Base-by-base conservation (phyloP, 164 flowering plant species). In the Vitis cinerea region DNA sequence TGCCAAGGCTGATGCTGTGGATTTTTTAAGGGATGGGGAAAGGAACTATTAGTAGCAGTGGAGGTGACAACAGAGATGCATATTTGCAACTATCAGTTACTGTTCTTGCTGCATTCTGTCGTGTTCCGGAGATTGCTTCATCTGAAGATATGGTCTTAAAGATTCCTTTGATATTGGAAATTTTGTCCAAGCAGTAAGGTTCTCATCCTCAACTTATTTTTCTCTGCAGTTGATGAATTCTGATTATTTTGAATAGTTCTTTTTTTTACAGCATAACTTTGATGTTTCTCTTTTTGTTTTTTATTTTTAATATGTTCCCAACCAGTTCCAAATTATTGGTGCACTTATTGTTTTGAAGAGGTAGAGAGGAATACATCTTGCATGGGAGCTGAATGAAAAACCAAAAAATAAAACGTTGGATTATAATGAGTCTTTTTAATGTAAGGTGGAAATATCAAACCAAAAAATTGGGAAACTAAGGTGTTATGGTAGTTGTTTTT, bases 91-190 rank as follows among this genome's bases (percentile, higher is more conserved):
- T 95, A 55, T 81, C 97, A 1, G 82, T 93, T 53, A 87, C 97
- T 0, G 76, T 93, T 60, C 83, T 92, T 56, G 83, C 93, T 44
- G 87, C 90, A 11, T 86, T 95, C 61, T 90, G 90, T 65, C 94
- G 92, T n/a, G 91, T 93, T 37, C 85, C 87, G 1, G 92, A 86
- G 69, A 86, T 95, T 65, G 99, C 99, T 61, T 77, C 95, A 8
- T 86, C 91, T 19, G 69, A 81, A 56, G 90, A 95, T 15, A 91
- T 95, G 93, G 78, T 88, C 19, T 73, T 78, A 2, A 85, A 83
- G 78, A 75, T 93, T 68, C 95, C 98, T 16, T 53, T 85, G n/a
- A 56, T 93, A 17, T 66, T 90, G 68, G 93, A 91, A 75, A 70
- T 82, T 30, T 54, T 89, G 73, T 78, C 79, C 11, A 72, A 66